Evolutionary conservation across 306 rosid species (phyloP).

Genomic region (Medicago truncatula): DNA sequence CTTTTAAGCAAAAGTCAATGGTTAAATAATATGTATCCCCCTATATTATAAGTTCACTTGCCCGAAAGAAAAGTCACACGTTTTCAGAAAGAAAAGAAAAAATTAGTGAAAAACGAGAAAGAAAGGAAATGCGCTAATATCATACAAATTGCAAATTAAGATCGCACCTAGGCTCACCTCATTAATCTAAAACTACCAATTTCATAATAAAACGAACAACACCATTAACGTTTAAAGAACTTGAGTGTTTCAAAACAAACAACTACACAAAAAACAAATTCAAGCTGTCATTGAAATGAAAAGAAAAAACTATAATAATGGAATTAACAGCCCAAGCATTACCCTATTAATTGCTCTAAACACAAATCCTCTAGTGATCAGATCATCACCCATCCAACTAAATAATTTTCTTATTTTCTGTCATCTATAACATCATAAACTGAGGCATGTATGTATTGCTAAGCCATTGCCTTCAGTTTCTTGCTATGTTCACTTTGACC

Average conservation of each 20-base stretch:
- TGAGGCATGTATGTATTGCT: conserved; percentile 12
- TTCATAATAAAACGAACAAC: background rate
- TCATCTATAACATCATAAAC: background rate
- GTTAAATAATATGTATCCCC: too few species aligned
- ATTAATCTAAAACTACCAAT: background rate
- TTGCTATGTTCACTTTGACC: background rate
- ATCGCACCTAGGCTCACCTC: background rate
- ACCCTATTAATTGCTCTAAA: background rate
- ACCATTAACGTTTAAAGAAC: background rate
- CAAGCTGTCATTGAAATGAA: background rate
- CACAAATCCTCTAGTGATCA: background rate
- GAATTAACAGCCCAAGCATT: background rate
- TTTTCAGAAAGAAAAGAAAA: too few species aligned
- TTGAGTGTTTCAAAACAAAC: background rate
- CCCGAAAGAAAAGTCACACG: too few species aligned
- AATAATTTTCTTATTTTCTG: conserved; percentile 9
- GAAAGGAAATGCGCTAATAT: background rate
- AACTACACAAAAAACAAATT: background rate
- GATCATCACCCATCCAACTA: background rate
- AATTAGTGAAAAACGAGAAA: background rate
- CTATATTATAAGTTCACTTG: too few species aligned
- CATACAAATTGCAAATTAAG: background rate
- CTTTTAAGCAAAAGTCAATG: too few species aligned
- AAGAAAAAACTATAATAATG: background rate
- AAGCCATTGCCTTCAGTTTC: background rate